A percentile compares a stretch with the other conserved stretches of the same genome.
These are phyloP conservation scores for Choiromyces venosus DNA, from an alignment of 495 filamentous ascomycete genomes.

Conservation along the genomic window DNA sequence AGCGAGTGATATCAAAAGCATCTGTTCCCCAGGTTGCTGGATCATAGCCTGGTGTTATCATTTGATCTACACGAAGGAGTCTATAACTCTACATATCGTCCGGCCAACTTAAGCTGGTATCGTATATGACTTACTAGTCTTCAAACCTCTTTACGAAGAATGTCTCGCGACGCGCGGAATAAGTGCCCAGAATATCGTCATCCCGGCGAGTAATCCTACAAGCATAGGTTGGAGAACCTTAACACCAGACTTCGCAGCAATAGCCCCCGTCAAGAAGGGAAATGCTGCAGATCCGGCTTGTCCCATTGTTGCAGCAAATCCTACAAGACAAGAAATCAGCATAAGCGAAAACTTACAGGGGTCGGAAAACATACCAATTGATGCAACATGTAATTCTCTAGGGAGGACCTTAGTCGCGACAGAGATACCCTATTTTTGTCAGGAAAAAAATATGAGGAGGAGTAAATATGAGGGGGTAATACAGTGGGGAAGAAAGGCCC, in stretches of 20 bases:
- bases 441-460: slow-evolving; percentile 65
- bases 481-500: slow-evolving; percentile 59
- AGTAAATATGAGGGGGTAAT: slow-evolving; percentile 51
- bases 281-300: slow-evolving; percentile 45
- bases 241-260: slow-evolving; percentile 45
- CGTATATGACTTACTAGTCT: not conserved
- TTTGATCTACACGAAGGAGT: not conserved
- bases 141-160: not conserved
- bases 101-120: not conserved
- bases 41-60: too few species aligned
- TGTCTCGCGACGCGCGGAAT: slow-evolving; percentile 35
- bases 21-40: too few species aligned
- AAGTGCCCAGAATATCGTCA: slow-evolving; percentile 42
- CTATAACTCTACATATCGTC: not conserved
- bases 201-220: slow-evolving; percentile 43
- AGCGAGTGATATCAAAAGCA: too few species aligned
- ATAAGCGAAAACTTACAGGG: not conserved
- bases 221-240: slow-evolving; percentile 45
- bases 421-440: slow-evolving; percentile 31
- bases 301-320: slow-evolving; percentile 44
- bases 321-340: slow-evolving; percentile 13
- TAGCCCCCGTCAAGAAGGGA: slow-evolving; percentile 46
- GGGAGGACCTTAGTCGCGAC: slow-evolving; percentile 44
- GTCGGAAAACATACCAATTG: slow-evolving; percentile 17
- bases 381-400: slow-evolving; percentile 44